These are phyloP conservation scores for Colletotrichum simmondsii DNA, from an alignment of 2,329 filamentous ascomycete species.

Conservation along the genomic window DNA sequence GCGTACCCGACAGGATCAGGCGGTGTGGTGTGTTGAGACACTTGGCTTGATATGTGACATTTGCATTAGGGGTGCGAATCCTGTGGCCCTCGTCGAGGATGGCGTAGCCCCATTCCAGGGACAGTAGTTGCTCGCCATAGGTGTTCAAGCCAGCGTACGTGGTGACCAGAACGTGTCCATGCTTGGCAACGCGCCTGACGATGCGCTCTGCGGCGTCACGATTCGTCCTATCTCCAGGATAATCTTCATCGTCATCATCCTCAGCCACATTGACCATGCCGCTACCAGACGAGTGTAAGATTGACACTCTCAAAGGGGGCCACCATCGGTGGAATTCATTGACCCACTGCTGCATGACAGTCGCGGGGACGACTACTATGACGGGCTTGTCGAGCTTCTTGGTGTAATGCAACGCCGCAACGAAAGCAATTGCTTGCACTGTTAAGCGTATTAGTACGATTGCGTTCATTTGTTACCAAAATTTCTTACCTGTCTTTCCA, in stretches of 20 bases:
- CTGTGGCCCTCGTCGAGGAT: slow-evolving; percentile 98
- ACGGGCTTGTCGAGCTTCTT: slow-evolving; percentile 85
- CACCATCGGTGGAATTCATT: slow-evolving; percentile 99
- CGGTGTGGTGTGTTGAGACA: slow-evolving; percentile 90
- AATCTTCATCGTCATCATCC: slow-evolving; percentile 58
- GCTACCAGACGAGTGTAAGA: slow-evolving; percentile 93
- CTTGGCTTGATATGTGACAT: slow-evolving; percentile 95
- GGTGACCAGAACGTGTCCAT: slow-evolving; percentile 94
- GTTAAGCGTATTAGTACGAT: slow-evolving; percentile 22
- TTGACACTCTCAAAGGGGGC: slow-evolving; percentile 97
- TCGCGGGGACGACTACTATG: slow-evolving; percentile 93
- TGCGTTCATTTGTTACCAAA: neutral
- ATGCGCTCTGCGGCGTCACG: slow-evolving; percentile 79
- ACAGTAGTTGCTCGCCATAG: slow-evolving; percentile 84
- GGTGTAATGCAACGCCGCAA: slow-evolving; percentile 93
- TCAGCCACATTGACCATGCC: slow-evolving; percentile 91
- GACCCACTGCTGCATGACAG: slow-evolving; percentile 96
- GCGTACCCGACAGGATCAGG: slow-evolving; percentile 93
- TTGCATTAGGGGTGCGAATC: slow-evolving; percentile 95
- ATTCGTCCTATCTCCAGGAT: slow-evolving; percentile 50
- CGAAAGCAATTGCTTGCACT: slow-evolving; percentile 76
- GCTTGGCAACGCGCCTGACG: slow-evolving; percentile 81
- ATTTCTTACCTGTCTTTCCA: slow-evolving; percentile 77
- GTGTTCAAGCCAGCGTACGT: slow-evolving; percentile 97
- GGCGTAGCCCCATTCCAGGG: slow-evolving; percentile 90